Evolutionary conservation across 371 early-diverging fungal species (phyloP).

Genomic region (Mortierella sp.): DNA sequence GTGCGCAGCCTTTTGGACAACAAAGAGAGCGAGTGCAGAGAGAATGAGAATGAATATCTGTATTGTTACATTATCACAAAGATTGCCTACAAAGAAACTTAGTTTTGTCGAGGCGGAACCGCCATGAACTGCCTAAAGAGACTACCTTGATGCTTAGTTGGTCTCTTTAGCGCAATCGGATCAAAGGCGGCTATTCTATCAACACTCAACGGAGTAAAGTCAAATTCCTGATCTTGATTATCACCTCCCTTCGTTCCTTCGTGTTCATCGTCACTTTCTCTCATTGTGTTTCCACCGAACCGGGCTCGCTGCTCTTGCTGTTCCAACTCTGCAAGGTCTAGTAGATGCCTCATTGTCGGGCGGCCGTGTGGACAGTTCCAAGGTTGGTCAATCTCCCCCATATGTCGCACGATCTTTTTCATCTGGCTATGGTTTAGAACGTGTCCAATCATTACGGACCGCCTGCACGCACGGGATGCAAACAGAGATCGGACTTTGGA

Average conservation of each 20-base stretch:
- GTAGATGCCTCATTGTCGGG: slow-evolving; percentile 93
- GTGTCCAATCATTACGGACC: slow-evolving; percentile 86
- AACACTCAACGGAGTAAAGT: not conserved
- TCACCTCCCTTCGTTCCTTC: not conserved
- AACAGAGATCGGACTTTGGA: slow-evolving; percentile 74
- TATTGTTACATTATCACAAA: too few species aligned
- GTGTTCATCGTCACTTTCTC: not conserved
- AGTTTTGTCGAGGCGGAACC: not conserved
- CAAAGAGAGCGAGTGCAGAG: too few species aligned
- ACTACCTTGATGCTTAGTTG: slow-evolving; percentile 37
- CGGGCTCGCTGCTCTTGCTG: slow-evolving; percentile 33
- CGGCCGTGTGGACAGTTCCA: slow-evolving; percentile 99
- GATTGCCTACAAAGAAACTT: too few species aligned
- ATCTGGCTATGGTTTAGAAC: slow-evolving; percentile 75
- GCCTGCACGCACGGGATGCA: slow-evolving; percentile 85
- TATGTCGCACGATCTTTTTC: slow-evolving; percentile 79
- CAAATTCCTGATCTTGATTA: too few species aligned
- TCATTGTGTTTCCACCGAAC: not conserved
- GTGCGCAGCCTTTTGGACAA: too few species aligned
- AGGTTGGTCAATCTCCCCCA: slow-evolving; percentile 90
- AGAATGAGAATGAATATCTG: too few species aligned
- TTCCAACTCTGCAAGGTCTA: slow-evolving; percentile 58
- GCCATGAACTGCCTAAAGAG: slow-evolving; percentile 44
- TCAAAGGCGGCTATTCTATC: slow-evolving; percentile 24
- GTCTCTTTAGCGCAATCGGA: slow-evolving; percentile 39